phyloP scores from a whole-genome alignment of 23 red algal species.

The Gracilariopsis chorda region DNA sequence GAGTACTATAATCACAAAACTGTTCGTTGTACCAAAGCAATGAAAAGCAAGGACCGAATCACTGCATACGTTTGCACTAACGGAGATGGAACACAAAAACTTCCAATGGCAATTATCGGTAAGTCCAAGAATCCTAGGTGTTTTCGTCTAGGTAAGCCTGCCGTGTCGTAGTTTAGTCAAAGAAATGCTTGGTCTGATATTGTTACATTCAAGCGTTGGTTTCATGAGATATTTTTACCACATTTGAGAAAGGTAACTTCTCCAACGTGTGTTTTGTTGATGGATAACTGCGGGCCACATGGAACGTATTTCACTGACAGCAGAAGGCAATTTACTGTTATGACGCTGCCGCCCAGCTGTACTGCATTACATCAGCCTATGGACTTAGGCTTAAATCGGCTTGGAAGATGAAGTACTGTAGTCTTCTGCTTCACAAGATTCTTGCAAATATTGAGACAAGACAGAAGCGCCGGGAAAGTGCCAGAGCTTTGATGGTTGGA shows the following conservation, averaged over 20 bases:
- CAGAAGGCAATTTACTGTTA: neutral
- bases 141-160: neutral
- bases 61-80: constrained; percentile 12
- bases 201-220: neutral
- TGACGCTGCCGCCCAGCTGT: neutral
- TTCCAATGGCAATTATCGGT: neutral
- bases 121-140: neutral
- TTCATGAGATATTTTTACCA: neutral
- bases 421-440: neutral
- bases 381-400: neutral
- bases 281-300: constrained; percentile 9
- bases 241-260: neutral
- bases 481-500: neutral
- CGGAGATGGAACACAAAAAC: constrained; percentile 14
- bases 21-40: neutral
- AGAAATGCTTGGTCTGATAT: neutral
- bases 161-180: constrained; percentile 2
- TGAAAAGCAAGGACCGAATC: constrained; percentile 12
- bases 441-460: neutral
- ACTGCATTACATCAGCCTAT: neutral
- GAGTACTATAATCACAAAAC: neutral
- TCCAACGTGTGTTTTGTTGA: neutral
- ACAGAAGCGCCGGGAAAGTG: neutral
- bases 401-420: neutral
- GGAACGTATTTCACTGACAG: neutral